A percentile compares a stretch with the other conserved stretches of the same genome.
These are phyloP conservation scores for Ophiognomonia clavigignenti-juglandacearum DNA, from an alignment of 2,329 filamentous ascomycete species.

Conservation along the genomic window DNA sequence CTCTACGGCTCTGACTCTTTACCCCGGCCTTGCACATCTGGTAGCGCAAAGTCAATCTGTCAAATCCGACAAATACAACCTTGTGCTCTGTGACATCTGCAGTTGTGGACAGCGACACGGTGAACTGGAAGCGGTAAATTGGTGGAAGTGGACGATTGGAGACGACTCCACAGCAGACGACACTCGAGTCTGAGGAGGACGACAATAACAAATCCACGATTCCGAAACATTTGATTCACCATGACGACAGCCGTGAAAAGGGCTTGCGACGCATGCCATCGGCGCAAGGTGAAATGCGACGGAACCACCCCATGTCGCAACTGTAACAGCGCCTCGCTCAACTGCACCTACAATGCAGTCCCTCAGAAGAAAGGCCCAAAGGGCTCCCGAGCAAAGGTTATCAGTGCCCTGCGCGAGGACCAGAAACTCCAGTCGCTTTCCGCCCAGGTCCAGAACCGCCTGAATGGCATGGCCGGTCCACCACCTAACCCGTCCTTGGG, in stretches of 20 bases:
- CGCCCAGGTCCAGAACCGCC: constrained; percentile 55
- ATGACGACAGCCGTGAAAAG: constrained; percentile 53
- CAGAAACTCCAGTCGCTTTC: constrained; percentile 63
- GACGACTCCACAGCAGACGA: background rate
- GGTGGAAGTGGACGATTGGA: background rate
- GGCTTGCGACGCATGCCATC: constrained; percentile 70
- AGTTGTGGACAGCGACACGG: no score
- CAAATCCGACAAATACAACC: no score
- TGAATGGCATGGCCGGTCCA: constrained; percentile 49
- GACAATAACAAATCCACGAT: no score
- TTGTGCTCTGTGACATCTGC: no score
- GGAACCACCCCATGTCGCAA: constrained; percentile 67
- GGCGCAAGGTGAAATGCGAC: constrained; percentile 71
- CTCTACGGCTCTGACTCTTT: no score
- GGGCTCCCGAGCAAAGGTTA: constrained; percentile 69
- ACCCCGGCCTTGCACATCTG: no score
- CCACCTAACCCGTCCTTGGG: constrained; percentile 41
- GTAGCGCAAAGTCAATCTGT: background rate
- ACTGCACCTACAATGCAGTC: constrained; percentile 70
- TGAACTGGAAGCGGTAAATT: no score
- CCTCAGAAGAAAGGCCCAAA: constrained; percentile 75
- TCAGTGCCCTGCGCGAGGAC: constrained; percentile 66
- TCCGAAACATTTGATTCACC: constrained; percentile 9
- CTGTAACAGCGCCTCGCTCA: constrained; percentile 61
- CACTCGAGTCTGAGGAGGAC: no score